These are phyloP conservation scores for Strobilomyces confusus DNA, from an alignment of 768 basidiomycete species.

Conservation along the genomic window DNA sequence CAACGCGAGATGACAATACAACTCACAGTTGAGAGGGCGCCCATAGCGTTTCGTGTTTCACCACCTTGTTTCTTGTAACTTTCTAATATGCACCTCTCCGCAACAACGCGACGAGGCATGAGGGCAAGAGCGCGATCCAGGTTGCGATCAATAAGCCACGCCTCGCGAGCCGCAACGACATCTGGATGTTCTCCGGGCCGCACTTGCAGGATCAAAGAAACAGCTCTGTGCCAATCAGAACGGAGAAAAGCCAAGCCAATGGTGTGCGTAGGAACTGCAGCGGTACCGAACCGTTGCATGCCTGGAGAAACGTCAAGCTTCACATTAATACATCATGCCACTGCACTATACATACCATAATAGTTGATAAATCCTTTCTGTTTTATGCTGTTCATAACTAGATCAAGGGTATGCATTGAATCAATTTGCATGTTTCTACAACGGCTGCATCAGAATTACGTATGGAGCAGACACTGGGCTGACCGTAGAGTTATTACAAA, in stretches of 20 bases:
- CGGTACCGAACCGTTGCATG: conserved; percentile 99
- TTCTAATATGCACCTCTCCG: conserved; percentile 89
- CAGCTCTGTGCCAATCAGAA: conserved; percentile 87
- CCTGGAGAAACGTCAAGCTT: conserved; percentile 43
- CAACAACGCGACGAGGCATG: conserved; percentile 90
- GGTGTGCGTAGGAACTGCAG: conserved; percentile 90
- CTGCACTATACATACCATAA: conserved; percentile 68
- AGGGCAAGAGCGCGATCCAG: conserved; percentile 75
- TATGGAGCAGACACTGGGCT: conserved; percentile 15
- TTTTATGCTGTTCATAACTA: conserved; percentile 74
- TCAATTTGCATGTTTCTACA: conserved; percentile 81
- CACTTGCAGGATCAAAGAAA: conserved; percentile 74
- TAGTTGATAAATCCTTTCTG: conserved; percentile 94
- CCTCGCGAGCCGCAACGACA: conserved; percentile 75
- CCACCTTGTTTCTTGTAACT: conserved; percentile 79
- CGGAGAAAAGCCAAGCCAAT: conserved; percentile 89
- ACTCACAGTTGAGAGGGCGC: conserved; percentile 78
- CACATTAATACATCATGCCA: neutral
- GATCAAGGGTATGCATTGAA: conserved; percentile 66
- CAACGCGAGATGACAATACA: neutral
- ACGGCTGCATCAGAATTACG: conserved; percentile 1
- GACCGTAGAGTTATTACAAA: conserved; percentile 94
- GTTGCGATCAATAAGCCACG: conserved; percentile 84
- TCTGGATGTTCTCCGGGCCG: conserved; percentile 93
- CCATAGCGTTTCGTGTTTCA: conserved; percentile 80